Percentiles rank a stretch among this genome's conserved stretches.
These are phyloP conservation scores for Pyricularia grisea DNA, from an alignment of 2,329 filamentous ascomycete genomes.

Conservation along the genomic window DNA sequence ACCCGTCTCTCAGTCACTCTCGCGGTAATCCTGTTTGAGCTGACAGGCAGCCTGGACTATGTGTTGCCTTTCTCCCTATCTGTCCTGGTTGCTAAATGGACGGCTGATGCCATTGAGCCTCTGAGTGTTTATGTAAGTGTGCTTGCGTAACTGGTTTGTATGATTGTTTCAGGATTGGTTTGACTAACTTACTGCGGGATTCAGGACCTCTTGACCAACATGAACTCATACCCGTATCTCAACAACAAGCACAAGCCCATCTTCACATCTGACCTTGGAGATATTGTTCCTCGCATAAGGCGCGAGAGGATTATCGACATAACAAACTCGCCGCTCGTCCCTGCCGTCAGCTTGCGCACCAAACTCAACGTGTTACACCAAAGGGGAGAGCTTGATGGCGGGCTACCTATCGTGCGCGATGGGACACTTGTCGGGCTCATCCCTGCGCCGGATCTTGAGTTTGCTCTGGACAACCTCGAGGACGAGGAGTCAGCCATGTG, in stretches of 20 bases:
- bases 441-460: constrained; percentile 88
- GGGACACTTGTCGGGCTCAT: constrained; percentile 81
- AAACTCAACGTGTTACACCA: constrained; percentile 78
- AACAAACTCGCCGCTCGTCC: constrained; percentile 68
- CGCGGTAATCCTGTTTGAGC: constrained; percentile 89
- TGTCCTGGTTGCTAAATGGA: constrained; percentile 96
- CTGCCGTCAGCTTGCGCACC: constrained; percentile 63
- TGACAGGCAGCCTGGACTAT: constrained; percentile 91
- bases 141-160: background rate
- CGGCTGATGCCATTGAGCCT: constrained; percentile 88
- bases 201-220: constrained; percentile 82
- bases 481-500: constrained; percentile 68
- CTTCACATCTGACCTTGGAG: constrained; percentile 79
- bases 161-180: constrained; percentile 7
- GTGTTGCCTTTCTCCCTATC: constrained; percentile 90
- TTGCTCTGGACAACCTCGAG: constrained; percentile 73
- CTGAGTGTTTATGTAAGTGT: constrained; percentile 75
- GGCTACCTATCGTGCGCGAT: constrained; percentile 74
- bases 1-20: constrained; percentile 88
- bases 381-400: constrained; percentile 85
- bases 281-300: constrained; percentile 71
- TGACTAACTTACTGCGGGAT: background rate
- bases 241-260: constrained; percentile 90
- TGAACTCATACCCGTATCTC: constrained; percentile 97
- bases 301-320: constrained; percentile 82